These are phyloP conservation scores for Clavispora asparagi DNA, from an alignment of 805 yeast species.

Conservation along the genomic window DNA sequence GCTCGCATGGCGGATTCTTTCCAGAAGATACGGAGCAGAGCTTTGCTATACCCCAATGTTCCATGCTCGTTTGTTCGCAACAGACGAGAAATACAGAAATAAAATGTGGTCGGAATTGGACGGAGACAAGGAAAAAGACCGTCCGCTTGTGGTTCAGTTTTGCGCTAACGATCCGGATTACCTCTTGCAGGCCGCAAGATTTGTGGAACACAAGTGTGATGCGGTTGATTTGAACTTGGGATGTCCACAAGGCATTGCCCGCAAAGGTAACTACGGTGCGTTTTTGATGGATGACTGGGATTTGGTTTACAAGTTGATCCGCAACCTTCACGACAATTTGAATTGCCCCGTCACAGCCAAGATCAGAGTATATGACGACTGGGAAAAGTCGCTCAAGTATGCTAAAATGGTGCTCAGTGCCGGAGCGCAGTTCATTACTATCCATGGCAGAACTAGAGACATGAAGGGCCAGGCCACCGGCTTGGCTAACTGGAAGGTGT, in stretches of 20 bases:
- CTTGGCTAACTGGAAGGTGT: conserved; percentile 84
- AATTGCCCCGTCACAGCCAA: conserved; percentile 92
- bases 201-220: conserved; percentile 80
- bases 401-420: conserved; percentile 86
- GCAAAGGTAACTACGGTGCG: conserved; percentile 91
- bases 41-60: conserved; percentile 96
- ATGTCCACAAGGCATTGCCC: conserved; percentile 97
- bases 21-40: conserved; percentile 87
- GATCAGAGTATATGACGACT: conserved; percentile 81
- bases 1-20: conserved; percentile 87
- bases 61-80: conserved; percentile 87
- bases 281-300: conserved; percentile 98
- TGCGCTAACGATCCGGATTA: conserved; percentile 94
- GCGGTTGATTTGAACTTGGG: conserved; percentile 96
- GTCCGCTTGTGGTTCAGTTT: conserved; percentile 91
- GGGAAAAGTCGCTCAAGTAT: conserved; percentile 76
- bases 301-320: conserved; percentile 64
- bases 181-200: conserved; percentile 72
- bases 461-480: conserved; percentile 98
- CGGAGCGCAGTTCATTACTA: conserved; percentile 92
- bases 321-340: conserved; percentile 66
- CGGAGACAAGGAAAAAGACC: conserved; percentile 62
- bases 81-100: conserved; percentile 71
- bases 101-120: conserved; percentile 70
- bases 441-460: conserved; percentile 94